These are phyloP conservation scores for Mycena vulgaris DNA, from an alignment of 768 basidiomycete species.

Conservation along the genomic window DNA sequence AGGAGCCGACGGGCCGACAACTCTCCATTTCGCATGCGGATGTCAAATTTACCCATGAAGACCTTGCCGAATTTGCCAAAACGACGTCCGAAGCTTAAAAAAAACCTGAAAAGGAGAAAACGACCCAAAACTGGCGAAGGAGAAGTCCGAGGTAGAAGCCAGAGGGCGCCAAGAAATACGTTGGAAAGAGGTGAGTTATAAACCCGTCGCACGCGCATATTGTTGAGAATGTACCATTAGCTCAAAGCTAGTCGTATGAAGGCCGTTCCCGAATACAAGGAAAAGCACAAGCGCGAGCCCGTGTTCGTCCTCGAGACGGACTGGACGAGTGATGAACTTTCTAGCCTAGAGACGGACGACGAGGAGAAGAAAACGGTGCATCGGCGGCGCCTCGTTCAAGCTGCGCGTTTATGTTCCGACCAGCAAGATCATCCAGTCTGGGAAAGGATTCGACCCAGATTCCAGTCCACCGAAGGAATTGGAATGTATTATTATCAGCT, in stretches of 20 bases:
- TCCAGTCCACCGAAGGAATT: not conserved
- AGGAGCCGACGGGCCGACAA: not conserved
- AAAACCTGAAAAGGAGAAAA: not conserved
- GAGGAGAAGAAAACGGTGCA: not conserved
- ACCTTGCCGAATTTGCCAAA: not conserved
- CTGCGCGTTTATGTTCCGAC: not conserved
- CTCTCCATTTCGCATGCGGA: not conserved
- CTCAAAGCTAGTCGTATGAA: not conserved
- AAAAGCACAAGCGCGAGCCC: not conserved
- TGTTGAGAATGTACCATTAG: not conserved
- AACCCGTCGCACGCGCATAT: too few species aligned
- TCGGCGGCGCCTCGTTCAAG: conserved; percentile 2
- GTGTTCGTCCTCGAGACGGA: not conserved
- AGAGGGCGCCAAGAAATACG: not conserved
- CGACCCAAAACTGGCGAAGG: not conserved
- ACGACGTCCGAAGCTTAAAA: not conserved
- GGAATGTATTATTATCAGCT: too few species aligned
- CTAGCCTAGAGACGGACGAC: not conserved
- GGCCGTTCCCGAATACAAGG: not conserved
- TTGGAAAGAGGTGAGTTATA: not conserved
- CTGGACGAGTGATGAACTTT: not conserved
- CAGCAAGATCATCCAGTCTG: not conserved
- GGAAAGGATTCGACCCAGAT: not conserved
- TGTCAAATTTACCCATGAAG: not conserved
- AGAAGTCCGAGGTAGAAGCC: not conserved